Base-by-base conservation (phyloP, 768 basidiomycete genomes). In the Antrodiella citrinella region DNA sequence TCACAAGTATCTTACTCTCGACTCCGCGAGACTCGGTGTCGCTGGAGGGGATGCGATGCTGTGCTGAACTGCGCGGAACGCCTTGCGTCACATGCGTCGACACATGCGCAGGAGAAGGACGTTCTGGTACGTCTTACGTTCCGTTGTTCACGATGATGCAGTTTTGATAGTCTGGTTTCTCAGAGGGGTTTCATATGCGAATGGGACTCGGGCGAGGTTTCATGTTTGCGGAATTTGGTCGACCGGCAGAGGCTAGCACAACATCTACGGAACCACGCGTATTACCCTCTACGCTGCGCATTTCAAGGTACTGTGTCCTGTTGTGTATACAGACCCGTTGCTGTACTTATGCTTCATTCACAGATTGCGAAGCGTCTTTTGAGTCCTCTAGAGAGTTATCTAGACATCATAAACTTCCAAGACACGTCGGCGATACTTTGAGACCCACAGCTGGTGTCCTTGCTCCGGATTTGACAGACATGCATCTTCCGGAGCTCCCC, bases 31-130 rank as follows among this genome's bases (percentile, higher is more conserved):
- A 61, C 68, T 41, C 66, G 62, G 10, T 88, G 85, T 64, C 71
- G 69, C 60, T 89, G 85, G 85, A 65, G 63, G 49, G 68, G 69
- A 22, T 89, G 86, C 63, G 70, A 69, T 51, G 69, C 68, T 39
- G 56, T 78, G 12, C 57, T 85, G 54, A 84, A 81, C 58, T 80
- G 80, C 42, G 65, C 68, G 4, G 67, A 72, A 40, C 71, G 66
- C 41, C 62, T 86, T 46, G 59, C 74, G 30, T 59, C 63, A 18
- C 86, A 88, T 68, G 61, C 82, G 26, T 63, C 64, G 44, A 49
- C 55, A 20, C 73, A 75, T 59, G 67, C 61, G 12, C 42, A 56
- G 13, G 68, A 70, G 45, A 56, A 58, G 25, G 54, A 55, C 49
- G 54, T 52, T 51, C 51, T 55, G 49, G 51, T 62, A 65, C 61